Evolutionary conservation across 225 moss, liverwort and hornwort species (phyloP).

Genomic region (Lunularia cruciata): DNA sequence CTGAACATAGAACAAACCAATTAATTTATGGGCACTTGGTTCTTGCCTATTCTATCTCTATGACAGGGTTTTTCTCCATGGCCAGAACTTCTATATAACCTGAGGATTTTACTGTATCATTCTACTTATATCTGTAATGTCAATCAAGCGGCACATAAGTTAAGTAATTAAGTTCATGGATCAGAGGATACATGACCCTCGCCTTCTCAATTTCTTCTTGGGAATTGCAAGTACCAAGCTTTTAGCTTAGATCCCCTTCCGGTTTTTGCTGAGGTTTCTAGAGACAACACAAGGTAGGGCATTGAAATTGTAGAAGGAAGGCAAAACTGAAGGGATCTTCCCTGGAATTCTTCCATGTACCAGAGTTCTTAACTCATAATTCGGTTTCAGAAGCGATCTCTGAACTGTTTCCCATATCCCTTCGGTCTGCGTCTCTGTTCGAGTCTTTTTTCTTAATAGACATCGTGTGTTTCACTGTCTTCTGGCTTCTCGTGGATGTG

Average conservation of each 20-base stretch:
- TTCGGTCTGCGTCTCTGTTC: neutral
- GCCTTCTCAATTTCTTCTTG: conserved; percentile 34
- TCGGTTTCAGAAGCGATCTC: conserved; percentile 27
- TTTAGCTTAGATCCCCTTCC: conserved; percentile 27
- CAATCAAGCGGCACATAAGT: conserved; percentile 46
- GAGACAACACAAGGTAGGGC: conserved; percentile 26
- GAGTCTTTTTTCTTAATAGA: neutral
- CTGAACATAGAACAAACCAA: conserved; percentile 23
- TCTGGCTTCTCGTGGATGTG: neutral
- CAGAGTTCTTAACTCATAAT: conserved; percentile 32
- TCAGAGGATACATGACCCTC: conserved; percentile 29
- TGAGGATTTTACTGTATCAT: conserved; percentile 54
- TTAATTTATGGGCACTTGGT: conserved; percentile 11
- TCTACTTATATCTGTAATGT: conserved; percentile 39
- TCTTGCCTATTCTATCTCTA: conserved; percentile 21
- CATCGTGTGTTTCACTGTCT: neutral
- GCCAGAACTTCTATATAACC: conserved; percentile 36
- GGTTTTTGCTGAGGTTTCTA: conserved; percentile 32
- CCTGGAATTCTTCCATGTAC: conserved; percentile 38
- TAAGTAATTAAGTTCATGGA: conserved; percentile 40
- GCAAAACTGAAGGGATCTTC: conserved; percentile 26
- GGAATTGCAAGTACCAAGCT: conserved; percentile 27
- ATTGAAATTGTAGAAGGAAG: conserved; percentile 38
- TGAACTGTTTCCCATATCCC: neutral
- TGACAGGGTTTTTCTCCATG: conserved; percentile 24